Evolutionary conservation across 306 rosid species (phyloP).

Genomic region (Fragaria iinumae): DNA sequence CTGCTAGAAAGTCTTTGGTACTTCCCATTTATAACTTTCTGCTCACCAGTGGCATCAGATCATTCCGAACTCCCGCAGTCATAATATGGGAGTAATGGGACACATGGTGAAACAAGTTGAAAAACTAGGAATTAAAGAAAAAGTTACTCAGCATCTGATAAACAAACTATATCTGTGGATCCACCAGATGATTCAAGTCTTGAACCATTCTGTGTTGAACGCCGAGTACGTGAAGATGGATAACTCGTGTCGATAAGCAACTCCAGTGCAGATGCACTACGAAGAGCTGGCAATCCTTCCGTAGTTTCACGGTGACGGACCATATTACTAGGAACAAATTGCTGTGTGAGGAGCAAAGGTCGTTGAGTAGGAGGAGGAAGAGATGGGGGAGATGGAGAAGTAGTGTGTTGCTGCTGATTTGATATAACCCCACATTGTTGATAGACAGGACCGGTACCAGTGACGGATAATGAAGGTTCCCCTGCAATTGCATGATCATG

Average conservation of each 20-base stretch:
- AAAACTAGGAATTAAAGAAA: background rate
- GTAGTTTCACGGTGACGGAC: conserved; percentile 21
- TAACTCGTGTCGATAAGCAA: conserved; percentile 21
- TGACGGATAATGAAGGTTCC: background rate
- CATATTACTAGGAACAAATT: conserved; percentile 23
- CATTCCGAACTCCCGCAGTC: conserved; percentile 2
- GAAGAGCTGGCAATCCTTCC: conserved; percentile 27
- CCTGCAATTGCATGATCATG: background rate
- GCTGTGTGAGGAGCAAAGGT: conserved; percentile 19
- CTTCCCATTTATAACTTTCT: background rate
- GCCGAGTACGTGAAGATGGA: conserved; percentile 27
- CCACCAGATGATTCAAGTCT: conserved; percentile 19
- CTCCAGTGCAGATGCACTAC: conserved; percentile 31
- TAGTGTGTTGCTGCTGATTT: conserved; percentile 37
- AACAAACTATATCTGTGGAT: conserved; percentile 48
- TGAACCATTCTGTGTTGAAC: conserved; percentile 18
- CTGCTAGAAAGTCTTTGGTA: background rate
- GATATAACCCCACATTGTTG: conserved; percentile 23
- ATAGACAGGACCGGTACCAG: conserved; percentile 18
- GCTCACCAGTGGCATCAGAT: background rate
- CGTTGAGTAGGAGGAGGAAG: conserved; percentile 23
- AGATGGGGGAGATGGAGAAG: conserved; percentile 24
- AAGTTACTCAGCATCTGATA: conserved; percentile 74
- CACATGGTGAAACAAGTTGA: background rate
- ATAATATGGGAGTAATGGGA: background rate